A percentile compares a stretch with the other conserved stretches of the same genome.
Evolutionary conservation across 1,284 basidiomycete genomes (phyloP).

Genomic region (Grifola frondosa): DNA sequence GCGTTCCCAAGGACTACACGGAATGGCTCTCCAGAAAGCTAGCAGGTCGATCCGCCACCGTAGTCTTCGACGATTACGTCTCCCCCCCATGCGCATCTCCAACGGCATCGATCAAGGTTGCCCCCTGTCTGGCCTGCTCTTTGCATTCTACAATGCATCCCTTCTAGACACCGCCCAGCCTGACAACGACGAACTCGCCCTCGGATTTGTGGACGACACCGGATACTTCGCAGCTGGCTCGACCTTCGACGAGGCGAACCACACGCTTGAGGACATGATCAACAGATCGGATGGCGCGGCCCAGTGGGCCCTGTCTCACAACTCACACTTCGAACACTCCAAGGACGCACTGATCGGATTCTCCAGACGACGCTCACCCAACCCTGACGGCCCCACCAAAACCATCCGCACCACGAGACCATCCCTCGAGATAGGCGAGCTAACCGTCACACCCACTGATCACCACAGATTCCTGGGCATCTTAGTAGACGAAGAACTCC

Average conservation of each 20-base stretch:
- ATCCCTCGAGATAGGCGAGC: constrained; percentile 1
- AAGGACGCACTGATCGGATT: too few species aligned
- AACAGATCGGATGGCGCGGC: too few species aligned
- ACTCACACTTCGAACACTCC: too few species aligned
- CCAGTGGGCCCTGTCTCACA: too few species aligned
- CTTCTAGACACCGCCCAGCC: constrained; percentile 5
- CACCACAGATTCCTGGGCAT: constrained; percentile 5
- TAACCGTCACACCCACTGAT: not conserved
- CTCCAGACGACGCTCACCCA: too few species aligned
- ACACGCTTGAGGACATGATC: too few species aligned
- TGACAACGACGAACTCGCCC: not conserved
- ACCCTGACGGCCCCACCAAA: too few species aligned
- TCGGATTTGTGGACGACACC: constrained; percentile 10
- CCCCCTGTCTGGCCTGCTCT: constrained; percentile 7
- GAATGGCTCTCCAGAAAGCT: constrained; percentile 20
- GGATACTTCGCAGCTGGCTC: too few species aligned
- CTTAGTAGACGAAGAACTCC: constrained; percentile 3
- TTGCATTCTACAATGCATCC: constrained; percentile 9
- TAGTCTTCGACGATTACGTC: constrained; percentile 12
- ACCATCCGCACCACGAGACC: not conserved
- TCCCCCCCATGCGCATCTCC: constrained; percentile 1
- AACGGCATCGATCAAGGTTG: constrained; percentile 10
- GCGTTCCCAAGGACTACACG: constrained; percentile 26
- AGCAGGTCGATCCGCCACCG: constrained; percentile 2
- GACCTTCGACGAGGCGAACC: too few species aligned